These are phyloP conservation scores for Aspergillus jensenii DNA, from an alignment of 2,329 filamentous ascomycete genomes.

Conservation along the genomic window DNA sequence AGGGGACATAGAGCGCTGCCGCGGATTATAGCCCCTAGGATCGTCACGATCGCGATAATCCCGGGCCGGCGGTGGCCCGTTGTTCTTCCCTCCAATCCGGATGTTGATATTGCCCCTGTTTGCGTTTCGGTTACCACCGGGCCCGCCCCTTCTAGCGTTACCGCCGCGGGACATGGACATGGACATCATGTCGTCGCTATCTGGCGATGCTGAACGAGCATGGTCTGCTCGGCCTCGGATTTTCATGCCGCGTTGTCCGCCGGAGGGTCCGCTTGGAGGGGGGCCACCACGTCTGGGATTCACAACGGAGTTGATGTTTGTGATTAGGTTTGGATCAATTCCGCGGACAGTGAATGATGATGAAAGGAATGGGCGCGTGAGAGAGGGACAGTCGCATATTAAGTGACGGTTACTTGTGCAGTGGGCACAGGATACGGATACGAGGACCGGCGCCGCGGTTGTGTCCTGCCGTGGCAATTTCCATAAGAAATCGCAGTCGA, in stretches of 20 bases:
- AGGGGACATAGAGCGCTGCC: constrained; percentile 36
- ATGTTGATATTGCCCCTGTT: constrained; percentile 39
- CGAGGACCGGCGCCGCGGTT: constrained; percentile 30
- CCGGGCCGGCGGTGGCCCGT: constrained; percentile 21
- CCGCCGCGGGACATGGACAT: constrained; percentile 23
- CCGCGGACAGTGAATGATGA: constrained; percentile 42
- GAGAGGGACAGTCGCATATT: constrained; percentile 45
- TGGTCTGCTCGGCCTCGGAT: constrained; percentile 38
- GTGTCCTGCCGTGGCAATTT: constrained; percentile 32
- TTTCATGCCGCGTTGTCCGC: constrained; percentile 29
- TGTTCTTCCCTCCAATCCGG: constrained; percentile 30
- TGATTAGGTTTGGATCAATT: constrained; percentile 37
- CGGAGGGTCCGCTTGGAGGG: constrained; percentile 8
- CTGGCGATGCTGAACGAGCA: constrained; percentile 27
- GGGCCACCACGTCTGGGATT: constrained; percentile 12
- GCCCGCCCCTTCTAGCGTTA: constrained; percentile 25
- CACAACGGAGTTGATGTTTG: constrained; percentile 37
- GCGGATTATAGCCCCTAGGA: constrained; percentile 18
- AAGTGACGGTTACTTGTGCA: constrained; percentile 46
- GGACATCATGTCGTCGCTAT: constrained; percentile 37
- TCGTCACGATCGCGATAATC: constrained; percentile 31
- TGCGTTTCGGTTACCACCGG: constrained; percentile 24
- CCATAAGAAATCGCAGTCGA: constrained; percentile 62
- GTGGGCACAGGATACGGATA: constrained; percentile 46
- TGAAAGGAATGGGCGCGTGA: constrained; percentile 26